Conservation (phyloP, 805 yeast genomes). For the Suhomyces kilbournensis region DNA sequence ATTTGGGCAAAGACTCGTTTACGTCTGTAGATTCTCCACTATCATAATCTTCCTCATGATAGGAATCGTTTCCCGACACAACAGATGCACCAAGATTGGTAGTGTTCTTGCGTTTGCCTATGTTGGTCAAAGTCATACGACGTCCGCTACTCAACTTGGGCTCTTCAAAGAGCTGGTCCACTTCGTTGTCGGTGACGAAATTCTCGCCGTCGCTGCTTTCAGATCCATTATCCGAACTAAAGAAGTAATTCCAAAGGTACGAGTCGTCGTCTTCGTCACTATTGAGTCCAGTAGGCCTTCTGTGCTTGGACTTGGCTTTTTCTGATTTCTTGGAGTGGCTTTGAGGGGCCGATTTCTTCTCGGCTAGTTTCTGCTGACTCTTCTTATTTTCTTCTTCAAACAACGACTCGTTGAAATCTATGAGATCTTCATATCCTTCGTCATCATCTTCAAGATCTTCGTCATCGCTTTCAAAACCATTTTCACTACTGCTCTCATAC, state of each 20-base stretch:
- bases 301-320: conserved; percentile 10
- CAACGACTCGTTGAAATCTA: conserved; percentile 35
- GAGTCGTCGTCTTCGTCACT: conserved; percentile 62
- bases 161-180: conserved; percentile 12
- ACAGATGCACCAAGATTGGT: neutral
- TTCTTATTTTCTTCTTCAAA: conserved; percentile 14
- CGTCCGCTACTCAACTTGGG: conserved; percentile 12
- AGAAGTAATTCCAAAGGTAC: conserved; percentile 72
- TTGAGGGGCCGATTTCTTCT: neutral
- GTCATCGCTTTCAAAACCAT: conserved; percentile 20
- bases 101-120: neutral
- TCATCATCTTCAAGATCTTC: conserved; percentile 28
- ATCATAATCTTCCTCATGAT: conserved; percentile 37
- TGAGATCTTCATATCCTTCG: conserved; percentile 41
- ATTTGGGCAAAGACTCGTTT: conserved; percentile 68
- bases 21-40: conserved; percentile 95
- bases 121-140: conserved; percentile 5
- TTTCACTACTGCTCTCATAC: conserved; percentile 38
- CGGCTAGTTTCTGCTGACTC: neutral
- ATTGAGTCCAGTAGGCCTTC: conserved; percentile 17
- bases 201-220: conserved; percentile 10
- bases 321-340: neutral
- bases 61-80: neutral
- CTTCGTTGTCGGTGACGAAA: neutral
- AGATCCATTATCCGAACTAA: conserved; percentile 42